phyloP scores from a whole-genome alignment of 257 asterid genomes.

The Osmanthus fragrans region DNA sequence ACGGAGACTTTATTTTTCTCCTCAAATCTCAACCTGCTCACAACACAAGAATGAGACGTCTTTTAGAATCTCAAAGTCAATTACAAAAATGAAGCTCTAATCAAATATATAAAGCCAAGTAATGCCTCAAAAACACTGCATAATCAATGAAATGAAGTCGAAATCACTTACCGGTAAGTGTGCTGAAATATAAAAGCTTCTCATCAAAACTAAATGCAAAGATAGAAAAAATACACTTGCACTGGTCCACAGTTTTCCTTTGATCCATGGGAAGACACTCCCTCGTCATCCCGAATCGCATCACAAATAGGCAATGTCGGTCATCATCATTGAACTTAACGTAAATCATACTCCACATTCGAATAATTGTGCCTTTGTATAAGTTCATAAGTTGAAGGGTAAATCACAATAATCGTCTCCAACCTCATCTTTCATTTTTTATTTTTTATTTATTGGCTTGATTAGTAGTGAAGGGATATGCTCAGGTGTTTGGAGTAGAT shows the following conservation, averaged over 20 bases:
- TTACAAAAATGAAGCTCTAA: not conserved
- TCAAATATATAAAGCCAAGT: too few relatives aligned
- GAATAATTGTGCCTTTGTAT: too few relatives aligned
- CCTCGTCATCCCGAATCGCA: slow-evolving; percentile 37
- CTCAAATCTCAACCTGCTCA: slow-evolving; percentile 43
- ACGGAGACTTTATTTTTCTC: slow-evolving; percentile 50
- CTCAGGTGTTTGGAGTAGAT: too few relatives aligned
- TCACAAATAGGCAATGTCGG: slow-evolving; percentile 1
- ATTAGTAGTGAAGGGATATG: too few relatives aligned
- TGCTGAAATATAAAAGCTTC: not conserved
- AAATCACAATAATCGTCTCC: too few relatives aligned
- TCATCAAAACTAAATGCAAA: not conserved
- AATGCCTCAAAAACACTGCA: not conserved
- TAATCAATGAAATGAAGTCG: not conserved
- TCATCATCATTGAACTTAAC: not conserved
- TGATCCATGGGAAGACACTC: slow-evolving; percentile 38
- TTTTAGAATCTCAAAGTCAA: not conserved
- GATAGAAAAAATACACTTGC: slow-evolving; percentile 30
- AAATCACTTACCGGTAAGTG: not conserved
- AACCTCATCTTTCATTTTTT: too few relatives aligned
- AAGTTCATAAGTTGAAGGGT: too few relatives aligned
- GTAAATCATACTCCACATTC: not conserved
- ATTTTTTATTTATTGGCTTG: too few relatives aligned
- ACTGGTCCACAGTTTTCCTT: slow-evolving; percentile 46
- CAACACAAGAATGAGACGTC: not conserved